These are phyloP conservation scores for Monosporascus sp. DNA, from an alignment of 2,329 filamentous ascomycete genomes.

Conservation along the genomic window DNA sequence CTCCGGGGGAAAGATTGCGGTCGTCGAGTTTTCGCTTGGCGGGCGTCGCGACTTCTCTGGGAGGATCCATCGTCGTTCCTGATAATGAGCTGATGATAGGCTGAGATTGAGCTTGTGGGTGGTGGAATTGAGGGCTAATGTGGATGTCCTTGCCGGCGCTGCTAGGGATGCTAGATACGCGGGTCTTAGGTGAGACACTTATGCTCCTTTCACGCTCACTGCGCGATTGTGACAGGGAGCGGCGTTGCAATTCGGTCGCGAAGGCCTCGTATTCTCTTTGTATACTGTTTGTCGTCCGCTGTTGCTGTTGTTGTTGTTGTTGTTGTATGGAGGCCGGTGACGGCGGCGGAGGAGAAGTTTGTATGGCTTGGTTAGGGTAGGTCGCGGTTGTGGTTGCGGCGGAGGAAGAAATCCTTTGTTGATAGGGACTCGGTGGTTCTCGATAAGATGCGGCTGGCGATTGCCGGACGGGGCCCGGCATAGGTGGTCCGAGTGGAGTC, in stretches of 20 bases:
- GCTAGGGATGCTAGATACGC: constrained; percentile 45
- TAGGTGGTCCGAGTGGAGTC: constrained; percentile 48
- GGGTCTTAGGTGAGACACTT: constrained; percentile 76
- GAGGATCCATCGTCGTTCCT: constrained; percentile 27
- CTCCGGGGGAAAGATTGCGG: constrained; percentile 43
- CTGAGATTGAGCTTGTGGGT: constrained; percentile 6
- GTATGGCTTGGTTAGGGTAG: constrained; percentile 25
- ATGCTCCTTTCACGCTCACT: constrained; percentile 65
- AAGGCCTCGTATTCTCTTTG: constrained; percentile 41
- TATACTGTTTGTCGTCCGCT: constrained; percentile 37
- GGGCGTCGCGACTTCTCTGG: constrained; percentile 31
- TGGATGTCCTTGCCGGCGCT: constrained; percentile 21
- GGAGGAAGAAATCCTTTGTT: constrained; percentile 40
- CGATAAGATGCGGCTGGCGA: constrained; percentile 36
- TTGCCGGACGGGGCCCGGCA: constrained; percentile 38
- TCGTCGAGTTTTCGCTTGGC: constrained; percentile 47
- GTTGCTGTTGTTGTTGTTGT: constrained; percentile 10
- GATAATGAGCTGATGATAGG: constrained; percentile 17
- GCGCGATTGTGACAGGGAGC: constrained; percentile 49
- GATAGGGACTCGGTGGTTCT: constrained; percentile 57
- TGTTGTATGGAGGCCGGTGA: constrained; percentile 22
- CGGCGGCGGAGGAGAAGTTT: constrained; percentile 32
- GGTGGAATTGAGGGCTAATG: constrained; percentile 24
- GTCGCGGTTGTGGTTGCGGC: constrained; percentile 19
- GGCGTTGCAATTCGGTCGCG: constrained; percentile 36